Evolutionary conservation across 2,329 filamentous ascomycete species (phyloP), one percentile per base, ranked within the genome.

Genomic region (Cladosporium oxysporum): DNA sequence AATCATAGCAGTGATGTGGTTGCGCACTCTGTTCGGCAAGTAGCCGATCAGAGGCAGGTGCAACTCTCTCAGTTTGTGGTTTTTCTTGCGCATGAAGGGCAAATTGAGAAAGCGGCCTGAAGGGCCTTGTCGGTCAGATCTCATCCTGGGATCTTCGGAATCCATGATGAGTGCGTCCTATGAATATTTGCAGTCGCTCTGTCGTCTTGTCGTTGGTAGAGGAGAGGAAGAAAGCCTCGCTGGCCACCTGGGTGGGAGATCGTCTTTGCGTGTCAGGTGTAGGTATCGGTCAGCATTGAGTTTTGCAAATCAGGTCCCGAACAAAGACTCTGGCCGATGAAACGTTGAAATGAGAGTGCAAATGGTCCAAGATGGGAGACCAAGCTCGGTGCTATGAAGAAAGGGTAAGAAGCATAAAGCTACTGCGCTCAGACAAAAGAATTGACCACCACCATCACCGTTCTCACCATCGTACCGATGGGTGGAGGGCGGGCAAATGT

Each of bases 1-100:
- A 21, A 81, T 65, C 75, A 80, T 80, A 64, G 81, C 79, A 66
- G 83, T 76, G 70, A 83, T 72, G 64, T 83, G 74, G 70, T 82
- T 79, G 66, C 77, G 75, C 47, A 73, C 58, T 63, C 70, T 75
- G 68, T 83, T 82, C 5, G 82, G 79, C 58, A 83, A 73, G 76
- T 80, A 82, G 69, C 75, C 73, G 58, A 80, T 72, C 60, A 76
- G 76, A 21, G 74, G 73, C 3, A 81, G 64, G 23, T 79, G 79
- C 53, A 71, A 75, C 71, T 82, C 79, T 37, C 75, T 73, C 63
- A 69, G 69, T 60, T 65, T 28, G 78, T 74, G 53, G 69, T 71
- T 26, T 66, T 76, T 76, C 5, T 70, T 68, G 69, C 75, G 78
- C 73, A 79, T 79, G 67, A 76, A 76, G 37, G 79, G 77, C 50